phyloP scores from a whole-genome alignment of 495 filamentous ascomycete genomes.

The Terfezia boudieri region DNA sequence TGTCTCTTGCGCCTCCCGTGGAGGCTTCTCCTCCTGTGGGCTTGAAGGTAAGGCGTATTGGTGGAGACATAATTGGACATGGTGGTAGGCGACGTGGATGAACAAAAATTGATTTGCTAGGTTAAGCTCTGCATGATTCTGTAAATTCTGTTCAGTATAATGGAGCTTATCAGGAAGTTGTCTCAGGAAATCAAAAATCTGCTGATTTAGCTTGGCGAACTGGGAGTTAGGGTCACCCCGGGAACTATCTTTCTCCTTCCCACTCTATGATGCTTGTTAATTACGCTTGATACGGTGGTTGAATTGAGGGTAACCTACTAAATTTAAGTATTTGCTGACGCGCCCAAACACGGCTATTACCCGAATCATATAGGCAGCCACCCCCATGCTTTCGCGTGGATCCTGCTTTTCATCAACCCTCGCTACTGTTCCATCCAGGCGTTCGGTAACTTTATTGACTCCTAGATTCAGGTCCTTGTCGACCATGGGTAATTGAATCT shows the following conservation, averaged over 20 bases:
- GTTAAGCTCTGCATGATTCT: constrained; percentile 59
- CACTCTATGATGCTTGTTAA: constrained; percentile 27
- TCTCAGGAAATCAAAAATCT: constrained; percentile 45
- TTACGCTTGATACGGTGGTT: too few relatives aligned
- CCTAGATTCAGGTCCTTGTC: constrained; percentile 81
- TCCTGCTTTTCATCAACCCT: constrained; percentile 25
- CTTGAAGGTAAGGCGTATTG: constrained; percentile 61
- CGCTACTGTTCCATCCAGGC: constrained; percentile 48
- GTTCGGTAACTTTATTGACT: constrained; percentile 71
- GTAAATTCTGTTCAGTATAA: constrained; percentile 65
- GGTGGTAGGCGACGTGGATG: constrained; percentile 69
- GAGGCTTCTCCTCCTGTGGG: constrained; percentile 39
- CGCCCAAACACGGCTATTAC: constrained; percentile 73
- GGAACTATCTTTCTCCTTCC: constrained; percentile 54
- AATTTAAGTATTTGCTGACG: constrained; percentile 72
- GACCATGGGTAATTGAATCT: constrained; percentile 75
- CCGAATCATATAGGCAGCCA: constrained; percentile 76
- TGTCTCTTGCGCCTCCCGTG: constrained; percentile 39
- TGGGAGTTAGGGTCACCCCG: constrained; percentile 67
- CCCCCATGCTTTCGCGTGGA: constrained; percentile 68
- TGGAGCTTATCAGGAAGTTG: constrained; percentile 44
- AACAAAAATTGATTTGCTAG: constrained; percentile 89
- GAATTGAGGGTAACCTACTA: constrained; percentile 19
- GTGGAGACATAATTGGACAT: constrained; percentile 77
- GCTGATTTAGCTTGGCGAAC: constrained; percentile 45